phyloP scores from a whole-genome alignment of 2,329 filamentous ascomycete genomes.

The Sporothrix globosa region DNA sequence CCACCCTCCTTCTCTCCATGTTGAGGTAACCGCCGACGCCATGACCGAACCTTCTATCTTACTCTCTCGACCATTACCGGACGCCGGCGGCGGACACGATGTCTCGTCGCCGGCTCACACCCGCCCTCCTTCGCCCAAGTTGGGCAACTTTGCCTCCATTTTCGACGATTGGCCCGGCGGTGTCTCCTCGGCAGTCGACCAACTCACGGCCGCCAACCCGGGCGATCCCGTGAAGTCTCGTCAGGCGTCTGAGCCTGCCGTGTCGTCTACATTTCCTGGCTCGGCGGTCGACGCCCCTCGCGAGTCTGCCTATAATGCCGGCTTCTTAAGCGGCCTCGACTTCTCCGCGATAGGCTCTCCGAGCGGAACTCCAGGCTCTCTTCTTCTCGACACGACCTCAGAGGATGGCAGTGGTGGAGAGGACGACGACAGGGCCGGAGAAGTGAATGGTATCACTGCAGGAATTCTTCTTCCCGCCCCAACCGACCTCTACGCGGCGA shows the following conservation, averaged over 20 bases:
- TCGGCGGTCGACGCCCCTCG: not conserved
- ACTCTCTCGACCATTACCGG: not conserved
- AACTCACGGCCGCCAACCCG: not conserved
- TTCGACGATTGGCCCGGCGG: conserved; percentile 19
- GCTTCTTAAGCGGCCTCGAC: conserved; percentile 33
- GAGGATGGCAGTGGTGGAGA: conserved; percentile 21
- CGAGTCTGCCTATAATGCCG: not conserved
- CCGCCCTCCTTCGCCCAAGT: conserved; percentile 28
- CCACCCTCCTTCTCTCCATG: conserved; percentile 26
- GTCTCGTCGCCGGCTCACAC: not conserved
- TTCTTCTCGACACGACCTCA: conserved; percentile 20
- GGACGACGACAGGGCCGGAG: conserved; percentile 5
- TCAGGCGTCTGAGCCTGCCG: not conserved
- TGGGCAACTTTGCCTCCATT: conserved; percentile 34
- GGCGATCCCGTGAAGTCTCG: conserved; percentile 21
- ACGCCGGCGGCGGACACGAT: not conserved
- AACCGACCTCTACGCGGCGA: not conserved
- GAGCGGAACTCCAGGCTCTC: conserved; percentile 14
- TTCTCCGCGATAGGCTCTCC: conserved; percentile 16
- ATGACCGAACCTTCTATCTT: conserved; percentile 17
- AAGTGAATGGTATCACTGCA: not conserved
- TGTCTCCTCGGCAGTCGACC: not conserved
- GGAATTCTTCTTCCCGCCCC: not conserved
- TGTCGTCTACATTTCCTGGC: not conserved
- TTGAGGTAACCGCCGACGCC: conserved; percentile 30